Evolutionary conservation across 257 asterid genomes (phyloP), one percentile per base, ranked within the genome.

Genomic region (Salvia miltiorrhiza): DNA sequence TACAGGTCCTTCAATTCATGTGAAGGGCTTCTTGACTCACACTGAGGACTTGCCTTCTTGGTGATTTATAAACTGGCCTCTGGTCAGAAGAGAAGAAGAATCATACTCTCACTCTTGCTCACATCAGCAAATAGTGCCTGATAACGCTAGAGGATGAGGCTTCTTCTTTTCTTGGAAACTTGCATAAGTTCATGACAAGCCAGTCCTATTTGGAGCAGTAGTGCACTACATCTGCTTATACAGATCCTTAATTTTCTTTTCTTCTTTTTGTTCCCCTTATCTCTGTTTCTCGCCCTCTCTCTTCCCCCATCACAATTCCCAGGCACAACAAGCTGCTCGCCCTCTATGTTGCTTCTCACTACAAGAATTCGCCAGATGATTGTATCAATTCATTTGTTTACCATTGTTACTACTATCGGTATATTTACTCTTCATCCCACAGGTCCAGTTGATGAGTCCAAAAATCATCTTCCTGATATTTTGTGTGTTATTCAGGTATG

Each of bases 251-350:
- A n/a, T 63, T 49, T 44, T 44, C 7, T 73, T 20, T 57, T 7
- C 8, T 24, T 24, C 1, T 24, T 7, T n/a, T 9, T 4, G 9
- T 64, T 73, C 40, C 37, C 35, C 39, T 24, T 17, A 21, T 23
- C 54, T 7, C 54, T 41, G 12, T 13, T 13, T 12, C 39, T 12
- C 21, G 8, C 43, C 8, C 63, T 32, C 14, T 56, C 35, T 8
- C 45, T 9, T 1, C 55, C 19, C 50, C 41, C 24, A 5, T 10
- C 63, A 49, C 72, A 59, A 63, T 84, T 84, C 79, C 67, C 87
- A 92, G 98, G 90, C 80, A 73, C 83, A 71, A 35, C 74, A 67
- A 77, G 98, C 96, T 79, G 98, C n/a, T n/a, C n/a, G n/a, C n/a
- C n/a, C n/a, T n/a, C n/a, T n/a, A n/a, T n/a, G n/a, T n/a, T n/a